A percentile compares a stretch with the other conserved stretches of the same genome.
phyloP scores from a whole-genome alignment of 176 grass and related monocot genomes.

The Aegilops sharonensis region DNA sequence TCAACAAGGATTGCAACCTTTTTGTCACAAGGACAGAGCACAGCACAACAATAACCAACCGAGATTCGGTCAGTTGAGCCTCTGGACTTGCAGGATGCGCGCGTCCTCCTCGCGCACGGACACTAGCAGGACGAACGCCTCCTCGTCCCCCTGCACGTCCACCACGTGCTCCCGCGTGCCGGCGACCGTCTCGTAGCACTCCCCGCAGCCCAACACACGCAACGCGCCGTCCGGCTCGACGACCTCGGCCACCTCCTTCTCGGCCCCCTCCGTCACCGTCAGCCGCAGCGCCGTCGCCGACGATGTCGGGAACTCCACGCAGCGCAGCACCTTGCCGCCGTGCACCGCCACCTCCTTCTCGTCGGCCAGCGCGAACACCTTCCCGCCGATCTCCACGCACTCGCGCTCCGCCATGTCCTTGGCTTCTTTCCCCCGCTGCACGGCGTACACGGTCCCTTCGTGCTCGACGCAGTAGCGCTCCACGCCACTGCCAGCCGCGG shows the following conservation, averaged over 20 bases:
- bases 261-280: not conserved
- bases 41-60: no score
- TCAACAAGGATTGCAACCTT: no score
- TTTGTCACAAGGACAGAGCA: no score
- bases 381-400: not conserved
- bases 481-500: not conserved
- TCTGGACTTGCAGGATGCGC: not conserved
- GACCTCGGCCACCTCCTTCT: slow-evolving; percentile 9
- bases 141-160: slow-evolving; percentile 5
- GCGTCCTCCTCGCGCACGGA: not conserved
- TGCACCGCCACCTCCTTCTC: not conserved
- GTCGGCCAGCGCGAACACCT: not conserved
- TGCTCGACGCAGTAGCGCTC: slow-evolving; percentile 2
- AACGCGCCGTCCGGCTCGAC: not conserved
- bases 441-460: not conserved
- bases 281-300: not conserved
- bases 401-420: not conserved
- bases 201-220: not conserved
- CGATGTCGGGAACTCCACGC: not conserved
- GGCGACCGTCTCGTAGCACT: not conserved
- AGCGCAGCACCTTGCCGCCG: not conserved
- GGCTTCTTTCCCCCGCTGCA: not conserved
- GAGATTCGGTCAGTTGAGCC: not conserved
- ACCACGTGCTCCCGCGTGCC: slow-evolving; percentile 9
- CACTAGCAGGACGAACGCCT: slow-evolving; percentile 10